A percentile compares a stretch with the other conserved stretches of the same genome.
phyloP scores from a whole-genome alignment of 2,329 filamentous ascomycete species.

The Ceratocystis papillata region DNA sequence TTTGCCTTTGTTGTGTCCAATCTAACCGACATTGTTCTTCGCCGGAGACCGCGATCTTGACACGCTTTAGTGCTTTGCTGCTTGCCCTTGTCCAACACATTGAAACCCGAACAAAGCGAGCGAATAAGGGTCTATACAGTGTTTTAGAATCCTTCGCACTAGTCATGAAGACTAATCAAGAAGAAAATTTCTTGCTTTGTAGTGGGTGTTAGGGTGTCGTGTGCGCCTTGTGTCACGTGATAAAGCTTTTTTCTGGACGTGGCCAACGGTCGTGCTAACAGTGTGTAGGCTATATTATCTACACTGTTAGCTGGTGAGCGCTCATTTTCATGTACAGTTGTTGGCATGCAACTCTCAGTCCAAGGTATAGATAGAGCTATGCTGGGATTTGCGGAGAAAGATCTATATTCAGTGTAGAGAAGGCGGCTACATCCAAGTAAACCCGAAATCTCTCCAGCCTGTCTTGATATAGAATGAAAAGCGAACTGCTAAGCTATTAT shows the following conservation, averaged over 20 bases:
- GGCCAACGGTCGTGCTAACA: neutral
- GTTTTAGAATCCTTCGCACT: neutral
- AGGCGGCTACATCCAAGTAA: too few relatives aligned
- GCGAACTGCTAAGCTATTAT: neutral
- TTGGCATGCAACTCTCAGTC: neutral
- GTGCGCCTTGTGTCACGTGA: neutral
- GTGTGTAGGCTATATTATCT: too few relatives aligned
- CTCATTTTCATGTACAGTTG: neutral
- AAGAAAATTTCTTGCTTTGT: neutral
- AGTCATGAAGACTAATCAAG: neutral
- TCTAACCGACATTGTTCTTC: neutral
- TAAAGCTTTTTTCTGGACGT: neutral
- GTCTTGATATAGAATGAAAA: neutral
- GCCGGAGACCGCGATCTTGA: neutral
- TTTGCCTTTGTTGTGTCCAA: neutral
- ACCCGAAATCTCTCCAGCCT: too few relatives aligned
- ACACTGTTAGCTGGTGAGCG: constrained; percentile 3
- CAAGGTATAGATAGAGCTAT: neutral
- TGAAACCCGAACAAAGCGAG: too few relatives aligned
- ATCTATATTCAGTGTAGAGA: neutral
- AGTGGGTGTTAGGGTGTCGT: neutral
- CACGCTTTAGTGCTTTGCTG: neutral
- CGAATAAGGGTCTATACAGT: neutral
- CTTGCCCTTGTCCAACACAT: neutral
- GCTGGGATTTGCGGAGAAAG: neutral